Conservation (phyloP, 768 basidiomycete species). For the Leccinum ochraceum region DNA sequence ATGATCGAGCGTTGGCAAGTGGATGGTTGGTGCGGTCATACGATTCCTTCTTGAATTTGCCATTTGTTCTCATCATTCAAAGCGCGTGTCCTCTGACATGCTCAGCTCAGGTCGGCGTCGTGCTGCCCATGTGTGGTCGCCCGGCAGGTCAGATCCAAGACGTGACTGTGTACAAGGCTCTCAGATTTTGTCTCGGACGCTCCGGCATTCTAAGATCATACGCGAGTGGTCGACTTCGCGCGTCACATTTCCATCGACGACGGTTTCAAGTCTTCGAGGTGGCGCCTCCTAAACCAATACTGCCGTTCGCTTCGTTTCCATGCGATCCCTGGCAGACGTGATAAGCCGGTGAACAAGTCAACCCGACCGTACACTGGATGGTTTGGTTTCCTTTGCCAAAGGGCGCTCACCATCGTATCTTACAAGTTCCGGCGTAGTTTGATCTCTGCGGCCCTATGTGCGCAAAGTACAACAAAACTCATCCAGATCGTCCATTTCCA, state of each 20-base stretch:
- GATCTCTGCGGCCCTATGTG: neutral
- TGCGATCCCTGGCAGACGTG: neutral
- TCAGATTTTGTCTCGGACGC: neutral
- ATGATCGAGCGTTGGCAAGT: neutral
- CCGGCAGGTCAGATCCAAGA: neutral
- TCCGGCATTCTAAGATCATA: neutral
- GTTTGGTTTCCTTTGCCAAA: conserved; percentile 16
- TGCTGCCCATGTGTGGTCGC: conserved; percentile 6
- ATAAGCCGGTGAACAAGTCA: neutral
- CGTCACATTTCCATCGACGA: neutral
- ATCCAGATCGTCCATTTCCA: conserved; percentile 5
- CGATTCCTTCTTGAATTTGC: neutral
- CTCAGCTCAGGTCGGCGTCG: neutral
- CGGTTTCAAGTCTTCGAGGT: neutral
- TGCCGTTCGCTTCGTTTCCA: neutral
- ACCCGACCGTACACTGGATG: conserved; percentile 26
- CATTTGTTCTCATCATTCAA: neutral
- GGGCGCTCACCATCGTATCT: conserved; percentile 8
- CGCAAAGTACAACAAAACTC: conserved; percentile 10
- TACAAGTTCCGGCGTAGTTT: neutral
- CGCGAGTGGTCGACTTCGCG: neutral
- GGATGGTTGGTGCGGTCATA: neutral
- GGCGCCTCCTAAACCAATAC: conserved; percentile 5
- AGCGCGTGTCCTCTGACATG: conserved; percentile 7
- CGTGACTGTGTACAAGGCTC: neutral